These are phyloP conservation scores for Marchantia polymorpha DNA, from an alignment of 225 moss, liverwort and hornwort species.

Conservation along the genomic window DNA sequence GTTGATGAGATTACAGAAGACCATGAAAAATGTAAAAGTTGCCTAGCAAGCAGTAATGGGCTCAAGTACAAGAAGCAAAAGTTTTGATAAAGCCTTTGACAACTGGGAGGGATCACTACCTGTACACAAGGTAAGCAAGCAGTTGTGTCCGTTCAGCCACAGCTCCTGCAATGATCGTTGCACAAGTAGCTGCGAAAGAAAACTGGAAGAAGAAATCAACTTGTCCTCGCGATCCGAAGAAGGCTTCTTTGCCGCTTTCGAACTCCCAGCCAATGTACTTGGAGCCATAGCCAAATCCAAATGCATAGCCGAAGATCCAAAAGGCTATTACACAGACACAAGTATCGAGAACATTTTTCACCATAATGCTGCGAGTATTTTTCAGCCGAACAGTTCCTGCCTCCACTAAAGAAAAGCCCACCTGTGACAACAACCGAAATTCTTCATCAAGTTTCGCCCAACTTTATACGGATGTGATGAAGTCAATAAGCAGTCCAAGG, in stretches of 20 bases:
- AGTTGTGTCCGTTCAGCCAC: slow-evolving; percentile 49
- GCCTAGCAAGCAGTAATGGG: neutral
- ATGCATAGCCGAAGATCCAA: slow-evolving; percentile 43
- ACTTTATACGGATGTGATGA: neutral
- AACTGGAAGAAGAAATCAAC: slow-evolving; percentile 47
- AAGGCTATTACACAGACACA: slow-evolving; percentile 47
- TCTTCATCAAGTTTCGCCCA: neutral
- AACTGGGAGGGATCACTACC: slow-evolving; percentile 22
- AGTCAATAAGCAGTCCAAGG: neutral
- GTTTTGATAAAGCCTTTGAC: neutral
- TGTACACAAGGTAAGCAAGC: slow-evolving; percentile 45
- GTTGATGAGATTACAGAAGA: neutral
- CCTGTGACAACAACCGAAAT: slow-evolving; percentile 15
- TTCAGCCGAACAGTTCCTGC: slow-evolving; percentile 46
- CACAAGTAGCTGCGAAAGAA: slow-evolving; percentile 44
- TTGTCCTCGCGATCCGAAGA: slow-evolving; percentile 35
- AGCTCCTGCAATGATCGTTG: slow-evolving; percentile 46
- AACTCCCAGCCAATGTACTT: slow-evolving; percentile 38
- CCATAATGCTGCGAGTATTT: slow-evolving; percentile 50
- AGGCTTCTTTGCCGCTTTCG: slow-evolving; percentile 31
- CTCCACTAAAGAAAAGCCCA: slow-evolving; percentile 45
- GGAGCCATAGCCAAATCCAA: slow-evolving; percentile 44
- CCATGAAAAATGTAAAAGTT: neutral
- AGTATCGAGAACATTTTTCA: slow-evolving; percentile 47
- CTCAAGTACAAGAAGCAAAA: no score